Percentiles rank a stretch among this genome's conserved stretches.
Conservation (phyloP, 202 grass and related monocot genomes). For the Panicum virgatum region DNA sequence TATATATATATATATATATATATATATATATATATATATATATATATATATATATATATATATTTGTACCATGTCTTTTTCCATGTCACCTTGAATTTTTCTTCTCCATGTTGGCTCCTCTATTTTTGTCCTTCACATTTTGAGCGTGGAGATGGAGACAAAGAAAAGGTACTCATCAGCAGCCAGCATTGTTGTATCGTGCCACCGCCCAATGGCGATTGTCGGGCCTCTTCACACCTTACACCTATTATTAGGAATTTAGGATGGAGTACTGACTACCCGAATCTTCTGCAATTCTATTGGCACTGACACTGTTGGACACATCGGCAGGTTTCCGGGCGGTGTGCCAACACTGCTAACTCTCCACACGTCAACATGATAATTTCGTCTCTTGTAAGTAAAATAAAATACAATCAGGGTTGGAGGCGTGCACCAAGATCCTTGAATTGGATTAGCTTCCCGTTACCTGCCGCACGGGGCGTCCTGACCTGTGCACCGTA, state of each 20-base stretch:
- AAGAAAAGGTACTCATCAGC: conserved; percentile 26
- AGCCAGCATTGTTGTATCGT: conserved; percentile 3
- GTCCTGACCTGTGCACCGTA: neutral
- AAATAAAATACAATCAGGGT: neutral
- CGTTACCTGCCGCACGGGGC: neutral
- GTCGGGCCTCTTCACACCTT: conserved; percentile 22
- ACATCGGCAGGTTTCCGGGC: neutral
- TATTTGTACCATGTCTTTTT: neutral
- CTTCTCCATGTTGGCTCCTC: neutral
- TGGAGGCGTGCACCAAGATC: neutral
- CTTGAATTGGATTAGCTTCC: neutral
- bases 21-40: too few relatives aligned
- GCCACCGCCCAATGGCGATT: conserved; percentile 4
- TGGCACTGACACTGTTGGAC: conserved; percentile 13
- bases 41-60: too few relatives aligned
- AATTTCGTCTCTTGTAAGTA: neutral
- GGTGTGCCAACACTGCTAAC: neutral
- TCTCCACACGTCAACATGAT: neutral
- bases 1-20: too few relatives aligned
- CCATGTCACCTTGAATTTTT: neutral
- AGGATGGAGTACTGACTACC: too few relatives aligned
- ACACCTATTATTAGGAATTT: too few relatives aligned
- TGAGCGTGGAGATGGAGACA: neutral
- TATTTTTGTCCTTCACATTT: neutral
- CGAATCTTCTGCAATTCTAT: neutral